Conservation (phyloP, 495 filamentous ascomycete species). For the Neurospora hispaniola region DNA sequence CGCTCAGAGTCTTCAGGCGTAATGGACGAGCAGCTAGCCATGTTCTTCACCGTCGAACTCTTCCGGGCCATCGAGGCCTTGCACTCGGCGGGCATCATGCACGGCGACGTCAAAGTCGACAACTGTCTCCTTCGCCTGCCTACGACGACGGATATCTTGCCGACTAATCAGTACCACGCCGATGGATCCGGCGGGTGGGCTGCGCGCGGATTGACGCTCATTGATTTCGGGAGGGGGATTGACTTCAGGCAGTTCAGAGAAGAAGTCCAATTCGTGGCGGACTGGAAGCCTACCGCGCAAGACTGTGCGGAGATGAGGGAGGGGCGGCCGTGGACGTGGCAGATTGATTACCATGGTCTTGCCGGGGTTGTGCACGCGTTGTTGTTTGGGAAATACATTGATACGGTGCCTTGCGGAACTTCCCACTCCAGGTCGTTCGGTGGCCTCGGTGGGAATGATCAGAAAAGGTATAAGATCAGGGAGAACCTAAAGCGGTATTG, state of each 20-base stretch:
- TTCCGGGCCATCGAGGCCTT: conserved; percentile 81
- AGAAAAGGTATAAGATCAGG: conserved; percentile 54
- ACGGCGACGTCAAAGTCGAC: conserved; percentile 92
- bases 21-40: conserved; percentile 78
- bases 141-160: conserved; percentile 23
- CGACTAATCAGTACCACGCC: conserved; percentile 49
- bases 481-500: conserved; percentile 85
- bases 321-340: conserved; percentile 86
- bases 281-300: conserved; percentile 75
- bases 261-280: conserved; percentile 79
- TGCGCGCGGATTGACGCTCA: conserved; percentile 68
- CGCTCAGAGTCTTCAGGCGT: conserved; percentile 57
- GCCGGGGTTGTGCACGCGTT: conserved; percentile 77
- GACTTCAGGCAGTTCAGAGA: conserved; percentile 78
- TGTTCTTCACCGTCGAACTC: conserved; percentile 92
- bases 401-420: conserved; percentile 47
- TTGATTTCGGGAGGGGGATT: conserved; percentile 92
- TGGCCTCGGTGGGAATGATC: conserved; percentile 26
- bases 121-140: conserved; percentile 88
- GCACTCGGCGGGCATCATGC: conserved; percentile 68
- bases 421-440: conserved; percentile 10
- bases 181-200: conserved; percentile 71
- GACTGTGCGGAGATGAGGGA: conserved; percentile 96
- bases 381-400: conserved; percentile 90
- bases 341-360: conserved; percentile 88